phyloP scores from a whole-genome alignment of 1,284 basidiomycete genomes.

The Puccinia novopanici region DNA sequence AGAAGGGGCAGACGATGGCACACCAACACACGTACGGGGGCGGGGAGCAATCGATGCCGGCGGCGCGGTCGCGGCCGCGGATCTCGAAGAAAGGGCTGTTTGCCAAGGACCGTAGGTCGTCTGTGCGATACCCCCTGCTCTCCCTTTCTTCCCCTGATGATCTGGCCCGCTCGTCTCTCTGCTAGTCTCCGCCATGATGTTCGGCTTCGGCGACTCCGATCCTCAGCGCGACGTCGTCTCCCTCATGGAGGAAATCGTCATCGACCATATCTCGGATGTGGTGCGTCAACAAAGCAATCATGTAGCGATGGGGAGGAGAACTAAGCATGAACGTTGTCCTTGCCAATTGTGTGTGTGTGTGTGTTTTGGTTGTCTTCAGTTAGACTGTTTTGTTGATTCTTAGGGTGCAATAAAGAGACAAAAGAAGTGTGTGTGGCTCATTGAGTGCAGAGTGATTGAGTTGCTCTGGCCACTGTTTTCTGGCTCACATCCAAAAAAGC shows the following conservation, averaged over 20 bases:
- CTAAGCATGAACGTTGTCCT: too few relatives aligned
- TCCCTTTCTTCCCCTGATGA: not conserved
- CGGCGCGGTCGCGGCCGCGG: constrained; percentile 36
- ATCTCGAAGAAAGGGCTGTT: constrained; percentile 42
- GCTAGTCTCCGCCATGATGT: constrained; percentile 47
- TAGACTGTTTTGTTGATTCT: too few relatives aligned
- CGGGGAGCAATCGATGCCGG: too few relatives aligned
- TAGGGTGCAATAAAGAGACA: too few relatives aligned
- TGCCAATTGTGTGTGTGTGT: not conserved
- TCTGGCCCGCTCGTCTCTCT: not conserved
- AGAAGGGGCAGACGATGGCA: not conserved
- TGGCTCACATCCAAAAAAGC: too few relatives aligned
- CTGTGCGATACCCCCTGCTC: not conserved
- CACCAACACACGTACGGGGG: constrained; percentile 14
- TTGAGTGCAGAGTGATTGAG: too few relatives aligned
- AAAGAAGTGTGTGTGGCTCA: too few relatives aligned
- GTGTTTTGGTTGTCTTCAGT: too few relatives aligned
- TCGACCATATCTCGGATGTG: constrained; percentile 47
- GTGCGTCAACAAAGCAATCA: constrained; percentile 6
- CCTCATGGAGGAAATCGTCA: constrained; percentile 50
- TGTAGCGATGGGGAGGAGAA: not conserved
- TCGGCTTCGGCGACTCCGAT: constrained; percentile 49
- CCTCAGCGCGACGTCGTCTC: constrained; percentile 41
- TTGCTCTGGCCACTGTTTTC: too few relatives aligned
- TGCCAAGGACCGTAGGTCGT: constrained; percentile 35